Evolutionary conservation across 108 stramenopile species (phyloP).

Genomic region (Fragilariopsis cylindrus): DNA sequence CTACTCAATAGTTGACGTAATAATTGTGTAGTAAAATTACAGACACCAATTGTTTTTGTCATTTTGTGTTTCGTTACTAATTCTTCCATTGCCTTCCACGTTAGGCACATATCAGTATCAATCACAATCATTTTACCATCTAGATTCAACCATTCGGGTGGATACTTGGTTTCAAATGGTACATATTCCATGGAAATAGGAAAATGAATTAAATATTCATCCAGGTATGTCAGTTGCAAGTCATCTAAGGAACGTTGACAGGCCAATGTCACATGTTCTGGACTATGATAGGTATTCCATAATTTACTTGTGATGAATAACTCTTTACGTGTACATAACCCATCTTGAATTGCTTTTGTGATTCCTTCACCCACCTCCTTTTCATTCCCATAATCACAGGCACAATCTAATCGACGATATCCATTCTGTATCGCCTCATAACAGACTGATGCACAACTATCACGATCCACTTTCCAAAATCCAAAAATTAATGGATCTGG

Average conservation of each 20-base stretch:
- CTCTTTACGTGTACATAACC: conserved; percentile 72
- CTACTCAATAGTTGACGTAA: conserved; percentile 76
- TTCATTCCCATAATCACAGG: conserved; percentile 97
- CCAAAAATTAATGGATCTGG: conserved; percentile 77
- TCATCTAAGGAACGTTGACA: conserved; percentile 67
- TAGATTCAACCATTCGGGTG: conserved; percentile 92
- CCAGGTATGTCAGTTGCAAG: conserved; percentile 85
- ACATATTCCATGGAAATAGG: conserved; percentile 91
- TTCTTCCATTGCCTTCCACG: conserved; percentile 91
- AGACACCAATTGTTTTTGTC: conserved; percentile 75
- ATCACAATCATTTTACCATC: conserved; percentile 84
- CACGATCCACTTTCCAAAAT: conserved; percentile 80
- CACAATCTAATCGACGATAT: conserved; percentile 91
- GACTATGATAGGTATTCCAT: conserved; percentile 94
- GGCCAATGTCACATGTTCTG: conserved; percentile 85
- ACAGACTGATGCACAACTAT: conserved; percentile 55
- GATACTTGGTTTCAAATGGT: conserved; percentile 85
- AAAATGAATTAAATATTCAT: conserved; percentile 94
- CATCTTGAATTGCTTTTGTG: conserved; percentile 68
- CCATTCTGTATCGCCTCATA: conserved; percentile 83
- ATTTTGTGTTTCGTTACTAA: conserved; percentile 46
- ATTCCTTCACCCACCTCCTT: conserved; percentile 87
- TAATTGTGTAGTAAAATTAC: conserved; percentile 85
- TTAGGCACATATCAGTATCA: conserved; percentile 67
- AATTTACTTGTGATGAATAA: conserved; percentile 91